These are phyloP conservation scores for Niveomyces coronatus DNA, from an alignment of 2,329 filamentous ascomycete genomes.

Conservation along the genomic window DNA sequence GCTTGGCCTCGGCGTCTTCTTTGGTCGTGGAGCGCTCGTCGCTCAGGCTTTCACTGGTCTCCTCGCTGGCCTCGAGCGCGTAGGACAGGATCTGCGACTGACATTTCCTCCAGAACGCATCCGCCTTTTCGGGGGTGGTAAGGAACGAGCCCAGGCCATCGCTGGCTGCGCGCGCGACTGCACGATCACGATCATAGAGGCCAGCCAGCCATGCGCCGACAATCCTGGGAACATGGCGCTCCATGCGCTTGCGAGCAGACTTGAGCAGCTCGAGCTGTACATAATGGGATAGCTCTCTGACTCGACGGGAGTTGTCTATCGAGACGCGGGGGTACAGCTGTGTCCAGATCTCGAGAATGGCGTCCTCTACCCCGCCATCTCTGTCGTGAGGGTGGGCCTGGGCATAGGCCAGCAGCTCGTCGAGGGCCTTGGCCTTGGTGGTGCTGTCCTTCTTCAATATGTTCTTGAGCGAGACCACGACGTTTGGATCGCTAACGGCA, in stretches of 20 bases:
- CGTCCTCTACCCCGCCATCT: slow-evolving; percentile 61
- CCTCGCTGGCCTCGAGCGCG: slow-evolving; percentile 67
- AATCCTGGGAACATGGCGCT: slow-evolving; percentile 63
- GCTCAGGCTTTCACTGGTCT: slow-evolving; percentile 73
- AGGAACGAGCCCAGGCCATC: slow-evolving; percentile 70
- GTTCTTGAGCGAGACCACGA: slow-evolving; percentile 88
- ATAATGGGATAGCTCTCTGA: slow-evolving; percentile 75
- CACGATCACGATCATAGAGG: slow-evolving; percentile 73
- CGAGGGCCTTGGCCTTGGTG: slow-evolving; percentile 82
- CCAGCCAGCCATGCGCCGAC: slow-evolving; percentile 89
- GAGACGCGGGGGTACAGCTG: slow-evolving; percentile 80
- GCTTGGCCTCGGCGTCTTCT: slow-evolving; percentile 81
- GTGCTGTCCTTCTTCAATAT: slow-evolving; percentile 85
- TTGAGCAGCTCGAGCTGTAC: slow-evolving; percentile 56
- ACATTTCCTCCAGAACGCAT: slow-evolving; percentile 69
- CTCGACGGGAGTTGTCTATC: slow-evolving; percentile 79
- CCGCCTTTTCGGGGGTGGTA: slow-evolving; percentile 66
- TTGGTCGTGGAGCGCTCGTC: slow-evolving; percentile 75
- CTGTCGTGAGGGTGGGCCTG: slow-evolving; percentile 41
- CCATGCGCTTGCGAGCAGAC: slow-evolving; percentile 70
- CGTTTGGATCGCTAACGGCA: slow-evolving; percentile 64
- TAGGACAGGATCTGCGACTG: slow-evolving; percentile 74
- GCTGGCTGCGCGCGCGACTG: slow-evolving; percentile 63
- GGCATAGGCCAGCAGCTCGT: slow-evolving; percentile 65
- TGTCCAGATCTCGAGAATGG: slow-evolving; percentile 79